Conservation (phyloP, 1,284 basidiomycete genomes). For the Heterobasidion annosum region DNA sequence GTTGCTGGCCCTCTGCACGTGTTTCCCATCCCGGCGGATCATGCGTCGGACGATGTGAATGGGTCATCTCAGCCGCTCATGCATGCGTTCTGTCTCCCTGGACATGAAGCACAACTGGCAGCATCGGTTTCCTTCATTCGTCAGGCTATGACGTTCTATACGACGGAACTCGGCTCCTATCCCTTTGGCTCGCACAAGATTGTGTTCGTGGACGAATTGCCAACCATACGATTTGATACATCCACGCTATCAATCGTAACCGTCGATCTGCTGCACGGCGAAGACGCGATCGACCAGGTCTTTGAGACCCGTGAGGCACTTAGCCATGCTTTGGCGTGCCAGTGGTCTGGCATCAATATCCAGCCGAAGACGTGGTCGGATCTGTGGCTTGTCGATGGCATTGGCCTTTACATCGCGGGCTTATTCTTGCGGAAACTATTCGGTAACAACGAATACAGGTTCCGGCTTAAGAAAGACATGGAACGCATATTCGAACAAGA, state of each 20-base stretch:
- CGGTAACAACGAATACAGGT: conserved; percentile 97
- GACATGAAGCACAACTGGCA: conserved; percentile 64
- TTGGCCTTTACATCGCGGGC: conserved; percentile 86
- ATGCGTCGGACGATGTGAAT: conserved; percentile 46
- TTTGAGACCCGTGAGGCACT: conserved; percentile 85
- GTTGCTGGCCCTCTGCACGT: conserved; percentile 93
- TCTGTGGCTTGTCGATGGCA: conserved; percentile 91
- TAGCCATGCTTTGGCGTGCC: conserved; percentile 84
- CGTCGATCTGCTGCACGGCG: conserved; percentile 80
- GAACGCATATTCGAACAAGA: conserved; percentile 88
- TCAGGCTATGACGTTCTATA: conserved; percentile 87
- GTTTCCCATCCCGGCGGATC: conserved; percentile 59
- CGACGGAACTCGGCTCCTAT: conserved; percentile 91
- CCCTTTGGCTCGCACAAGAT: conserved; percentile 94
- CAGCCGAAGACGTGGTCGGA: conserved; percentile 93
- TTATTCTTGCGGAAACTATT: conserved; percentile 83
- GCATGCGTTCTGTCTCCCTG: conserved; percentile 90
- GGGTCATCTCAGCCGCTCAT: conserved; percentile 76
- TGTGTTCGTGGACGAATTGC: conserved; percentile 91
- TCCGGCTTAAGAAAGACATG: conserved; percentile 94
- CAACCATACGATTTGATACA: conserved; percentile 72
- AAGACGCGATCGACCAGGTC: conserved; percentile 90
- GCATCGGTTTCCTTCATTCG: conserved; percentile 74
- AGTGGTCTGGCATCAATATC: conserved; percentile 98
- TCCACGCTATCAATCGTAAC: conserved; percentile 81